Percentiles rank a stretch among this genome's conserved stretches.
Conservation (phyloP, 352 stramenopile species). For the Pythium brachiatum region DNA sequence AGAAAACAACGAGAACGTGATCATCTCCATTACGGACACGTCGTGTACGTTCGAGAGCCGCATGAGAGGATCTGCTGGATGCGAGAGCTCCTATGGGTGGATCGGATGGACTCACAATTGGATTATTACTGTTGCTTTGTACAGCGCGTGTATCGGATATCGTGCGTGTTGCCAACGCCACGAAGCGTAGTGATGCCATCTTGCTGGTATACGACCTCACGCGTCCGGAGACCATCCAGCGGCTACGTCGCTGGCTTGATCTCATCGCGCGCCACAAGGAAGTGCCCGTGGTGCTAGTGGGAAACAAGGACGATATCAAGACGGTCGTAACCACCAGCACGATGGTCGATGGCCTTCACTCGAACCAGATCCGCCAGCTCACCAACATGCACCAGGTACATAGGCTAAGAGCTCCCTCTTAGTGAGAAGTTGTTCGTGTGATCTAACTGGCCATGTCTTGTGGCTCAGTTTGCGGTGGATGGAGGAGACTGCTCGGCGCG, state of each 20-base stretch:
- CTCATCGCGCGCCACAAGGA: constrained; percentile 86
- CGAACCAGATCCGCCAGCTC: constrained; percentile 68
- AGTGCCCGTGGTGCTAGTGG: constrained; percentile 85
- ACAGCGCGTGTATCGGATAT: constrained; percentile 73
- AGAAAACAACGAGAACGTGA: constrained; percentile 87
- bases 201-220: constrained; percentile 86
- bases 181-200: constrained; percentile 84
- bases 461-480: constrained; percentile 73
- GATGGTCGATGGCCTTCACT: constrained; percentile 47
- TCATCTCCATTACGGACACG: constrained; percentile 89
- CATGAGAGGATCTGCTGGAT: background rate
- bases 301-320: constrained; percentile 88
- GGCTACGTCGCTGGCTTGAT: constrained; percentile 79
- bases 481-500: constrained; percentile 85
- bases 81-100: constrained; percentile 9
- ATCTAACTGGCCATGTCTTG: background rate
- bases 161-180: constrained; percentile 81
- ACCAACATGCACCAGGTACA: constrained; percentile 68
- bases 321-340: constrained; percentile 51
- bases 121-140: background rate
- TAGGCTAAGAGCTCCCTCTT: background rate
- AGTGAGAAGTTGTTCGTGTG: background rate
- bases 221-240: constrained; percentile 82
- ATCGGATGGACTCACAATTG: background rate
- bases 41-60: constrained; percentile 49